Evolutionary conservation across 805 yeast species (phyloP).

Genomic region (Jamesozyma lodderae): DNA sequence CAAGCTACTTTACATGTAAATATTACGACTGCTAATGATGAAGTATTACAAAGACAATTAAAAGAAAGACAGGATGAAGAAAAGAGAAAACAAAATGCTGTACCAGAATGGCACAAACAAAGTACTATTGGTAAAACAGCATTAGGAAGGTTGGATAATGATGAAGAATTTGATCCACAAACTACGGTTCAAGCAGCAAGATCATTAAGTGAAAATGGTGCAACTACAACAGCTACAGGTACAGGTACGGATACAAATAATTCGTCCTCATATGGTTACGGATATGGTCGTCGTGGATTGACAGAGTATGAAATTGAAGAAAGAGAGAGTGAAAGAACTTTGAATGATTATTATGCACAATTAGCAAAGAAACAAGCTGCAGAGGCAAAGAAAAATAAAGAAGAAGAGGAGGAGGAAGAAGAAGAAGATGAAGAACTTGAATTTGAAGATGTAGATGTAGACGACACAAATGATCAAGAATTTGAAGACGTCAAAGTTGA

Average conservation of each 20-base stretch:
- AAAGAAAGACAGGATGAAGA: constrained; percentile 57
- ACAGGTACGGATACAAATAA: constrained; percentile 2
- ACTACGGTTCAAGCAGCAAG: constrained; percentile 17
- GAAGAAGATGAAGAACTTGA: constrained; percentile 42
- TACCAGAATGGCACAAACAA: constrained; percentile 93
- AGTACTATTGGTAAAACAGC: constrained; percentile 74
- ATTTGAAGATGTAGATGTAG: constrained; percentile 22
- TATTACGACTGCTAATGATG: constrained; percentile 80
- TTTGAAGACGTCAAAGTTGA: constrained; percentile 11
- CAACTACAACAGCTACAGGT: background rate
- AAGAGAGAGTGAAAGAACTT: constrained; percentile 61
- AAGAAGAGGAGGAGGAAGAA: constrained; percentile 37
- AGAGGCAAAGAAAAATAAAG: constrained; percentile 45
- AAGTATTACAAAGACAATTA: constrained; percentile 56
- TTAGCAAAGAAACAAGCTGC: constrained; percentile 61
- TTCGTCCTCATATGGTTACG: constrained; percentile 5
- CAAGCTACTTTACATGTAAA: constrained; percentile 86
- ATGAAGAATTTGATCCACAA: constrained; percentile 34
- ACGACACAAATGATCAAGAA: constrained; percentile 17
- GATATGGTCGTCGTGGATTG: constrained; percentile 15
- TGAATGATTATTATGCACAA: constrained; percentile 68
- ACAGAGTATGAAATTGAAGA: constrained; percentile 40
- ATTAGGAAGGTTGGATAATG: constrained; percentile 46
- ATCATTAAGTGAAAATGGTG: constrained; percentile 11
- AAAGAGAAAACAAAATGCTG: constrained; percentile 81